phyloP scores from a whole-genome alignment of 345 rosid genomes.

The Excoecaria cochinchinensis region DNA sequence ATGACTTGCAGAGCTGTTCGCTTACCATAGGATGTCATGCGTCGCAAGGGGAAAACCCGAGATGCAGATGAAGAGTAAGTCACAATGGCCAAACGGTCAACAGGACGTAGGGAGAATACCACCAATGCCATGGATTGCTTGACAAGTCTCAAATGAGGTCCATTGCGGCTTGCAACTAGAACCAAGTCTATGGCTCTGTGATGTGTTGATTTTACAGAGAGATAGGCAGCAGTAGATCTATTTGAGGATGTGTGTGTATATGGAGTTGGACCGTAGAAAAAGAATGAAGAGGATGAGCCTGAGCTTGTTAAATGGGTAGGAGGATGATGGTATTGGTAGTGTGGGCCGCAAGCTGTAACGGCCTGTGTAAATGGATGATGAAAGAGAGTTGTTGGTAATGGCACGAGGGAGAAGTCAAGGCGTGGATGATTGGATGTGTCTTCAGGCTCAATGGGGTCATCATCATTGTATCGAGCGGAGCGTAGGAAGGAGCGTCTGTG shows the following conservation, averaged over 20 bases:
- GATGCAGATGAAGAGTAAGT: constrained; percentile 78
- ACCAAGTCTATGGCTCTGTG: constrained; percentile 66
- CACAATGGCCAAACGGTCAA: constrained; percentile 76
- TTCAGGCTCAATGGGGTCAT: constrained; percentile 69
- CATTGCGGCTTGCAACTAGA: constrained; percentile 72
- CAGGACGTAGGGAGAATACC: constrained; percentile 66
- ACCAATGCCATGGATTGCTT: constrained; percentile 84
- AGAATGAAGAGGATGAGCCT: constrained; percentile 27
- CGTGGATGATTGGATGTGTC: constrained; percentile 46
- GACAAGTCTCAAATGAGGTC: constrained; percentile 72
- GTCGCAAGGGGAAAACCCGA: constrained; percentile 73
- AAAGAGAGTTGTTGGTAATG: constrained; percentile 38
- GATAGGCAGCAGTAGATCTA: constrained; percentile 45
- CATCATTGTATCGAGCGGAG: constrained; percentile 77
- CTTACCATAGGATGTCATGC: constrained; percentile 83
- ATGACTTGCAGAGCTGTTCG: constrained; percentile 72
- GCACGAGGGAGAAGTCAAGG: constrained; percentile 51
- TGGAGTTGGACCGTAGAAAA: too few species aligned
- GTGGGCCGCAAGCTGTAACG: not conserved
- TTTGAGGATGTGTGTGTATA: not conserved
- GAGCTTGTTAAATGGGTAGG: constrained; percentile 23
- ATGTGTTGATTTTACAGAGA: constrained; percentile 58
- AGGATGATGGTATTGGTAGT: not conserved
- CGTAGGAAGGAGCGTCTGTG: constrained; percentile 72
- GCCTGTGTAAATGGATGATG: constrained; percentile 29